A percentile compares a stretch with the other conserved stretches of the same genome.
phyloP scores from a whole-genome alignment of 129 eudicot genomes.

The Escallonia herrerae region DNA sequence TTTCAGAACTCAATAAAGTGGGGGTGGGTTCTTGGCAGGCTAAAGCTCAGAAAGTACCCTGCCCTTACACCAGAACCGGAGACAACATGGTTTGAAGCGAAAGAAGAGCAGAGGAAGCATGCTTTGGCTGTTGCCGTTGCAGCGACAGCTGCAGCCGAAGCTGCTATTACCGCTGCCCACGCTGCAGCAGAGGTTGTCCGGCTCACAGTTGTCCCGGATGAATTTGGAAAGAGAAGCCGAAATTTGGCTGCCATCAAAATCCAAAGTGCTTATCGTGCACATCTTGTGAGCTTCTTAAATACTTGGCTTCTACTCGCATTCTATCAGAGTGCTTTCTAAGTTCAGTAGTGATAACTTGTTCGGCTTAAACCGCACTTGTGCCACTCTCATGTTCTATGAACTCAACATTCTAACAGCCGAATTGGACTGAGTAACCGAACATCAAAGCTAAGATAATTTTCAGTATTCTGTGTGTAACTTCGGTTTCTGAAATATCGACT shows the following conservation, averaged over 20 bases:
- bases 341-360: too few species aligned
- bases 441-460: too few species aligned
- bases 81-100: slow-evolving; percentile 28
- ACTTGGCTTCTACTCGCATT: too few species aligned
- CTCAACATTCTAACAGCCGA: too few species aligned
- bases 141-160: slow-evolving; percentile 85
- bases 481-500: too few species aligned
- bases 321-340: too few species aligned
- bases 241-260: slow-evolving; percentile 53
- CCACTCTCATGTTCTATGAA: too few species aligned
- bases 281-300: slow-evolving; percentile 49
- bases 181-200: slow-evolving; percentile 87
- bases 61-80: slow-evolving; percentile 28
- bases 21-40: slow-evolving; percentile 48
- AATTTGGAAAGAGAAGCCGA: slow-evolving; percentile 17
- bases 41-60: slow-evolving; percentile 41
- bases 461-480: too few species aligned
- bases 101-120: slow-evolving; percentile 53
- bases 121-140: slow-evolving; percentile 67
- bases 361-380: too few species aligned
- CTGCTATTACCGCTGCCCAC: slow-evolving; percentile 83
- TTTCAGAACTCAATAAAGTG: slow-evolving; percentile 46
- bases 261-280: slow-evolving; percentile 65
- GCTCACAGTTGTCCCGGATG: slow-evolving; percentile 37
- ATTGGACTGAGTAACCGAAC: too few species aligned